Evolutionary conservation across 2,329 filamentous ascomycete genomes (phyloP).

Genomic region (Arthrinium puccinioides): DNA sequence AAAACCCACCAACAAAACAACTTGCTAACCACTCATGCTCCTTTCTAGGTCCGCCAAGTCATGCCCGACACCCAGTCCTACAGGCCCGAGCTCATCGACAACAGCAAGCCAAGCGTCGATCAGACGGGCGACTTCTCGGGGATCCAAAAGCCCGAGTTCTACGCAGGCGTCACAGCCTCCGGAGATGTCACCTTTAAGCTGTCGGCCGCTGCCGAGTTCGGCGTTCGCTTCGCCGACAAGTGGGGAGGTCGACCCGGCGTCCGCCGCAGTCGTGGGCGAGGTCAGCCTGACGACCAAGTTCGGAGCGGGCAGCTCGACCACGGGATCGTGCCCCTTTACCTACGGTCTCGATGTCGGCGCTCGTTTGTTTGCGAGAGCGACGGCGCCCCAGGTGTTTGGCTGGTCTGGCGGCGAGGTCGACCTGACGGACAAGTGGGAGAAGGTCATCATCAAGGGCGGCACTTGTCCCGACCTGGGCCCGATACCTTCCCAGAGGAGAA

Average conservation of each 20-base stretch:
- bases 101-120: constrained; percentile 9
- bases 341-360: constrained; percentile 14
- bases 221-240: constrained; percentile 11
- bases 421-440: constrained; percentile 8
- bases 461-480: constrained; percentile 12
- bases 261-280: constrained; percentile 13
- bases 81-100: constrained; percentile 7
- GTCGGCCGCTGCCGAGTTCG: constrained; percentile 13
- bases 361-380: constrained; percentile 10
- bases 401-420: constrained; percentile 10
- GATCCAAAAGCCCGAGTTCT: constrained; percentile 12
- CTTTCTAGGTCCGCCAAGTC: constrained; percentile 8
- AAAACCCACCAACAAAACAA: too few relatives aligned
- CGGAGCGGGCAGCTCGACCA: constrained; percentile 9
- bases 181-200: constrained; percentile 11
- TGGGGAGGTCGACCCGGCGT: constrained; percentile 11
- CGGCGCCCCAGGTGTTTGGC: constrained; percentile 10
- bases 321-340: constrained; percentile 13
- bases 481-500: constrained; percentile 8
- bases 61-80: constrained; percentile 5
- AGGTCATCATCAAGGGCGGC: constrained; percentile 9
- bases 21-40: neutral
- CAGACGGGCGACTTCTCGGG: constrained; percentile 8
- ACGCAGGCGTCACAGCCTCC: constrained; percentile 11
- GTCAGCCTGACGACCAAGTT: constrained; percentile 10